Evolutionary conservation across 768 basidiomycete species (phyloP), one percentile per base, ranked within the genome.

Genomic region (Termitomyces sp.): DNA sequence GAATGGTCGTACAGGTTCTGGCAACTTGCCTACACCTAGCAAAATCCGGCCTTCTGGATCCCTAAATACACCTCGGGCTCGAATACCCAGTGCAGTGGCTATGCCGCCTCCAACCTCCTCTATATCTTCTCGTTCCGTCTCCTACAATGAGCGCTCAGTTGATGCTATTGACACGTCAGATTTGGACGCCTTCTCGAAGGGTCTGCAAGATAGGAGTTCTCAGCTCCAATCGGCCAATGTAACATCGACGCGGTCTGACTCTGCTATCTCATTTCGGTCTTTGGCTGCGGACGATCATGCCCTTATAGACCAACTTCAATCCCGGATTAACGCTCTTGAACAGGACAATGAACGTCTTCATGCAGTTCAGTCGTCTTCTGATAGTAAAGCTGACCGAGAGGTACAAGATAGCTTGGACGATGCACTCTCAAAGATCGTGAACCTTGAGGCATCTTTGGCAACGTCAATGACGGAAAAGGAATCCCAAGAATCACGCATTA

Each of bases 61-160:
- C 12, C 70, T 76, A n/a, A 77, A 68, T 60, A 88, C 86, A 12
- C 85, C 87, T 47, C 81, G 88, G 33, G 79, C 82, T 14, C 79
- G 89, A 53, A 68, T 90, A 60, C 87, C 89, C 33, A 89, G 88
- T 65, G 77, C 81, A n/a, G 71, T 89, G 30, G 85, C 88, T 7
- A 91, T 93, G 91, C 91, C 89, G 2, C 91, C 90, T 3, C 90
- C 90, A 18, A 75, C 86, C 0, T 89, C 88, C 13, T 89, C 89
- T 7, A 67, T 77, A 48, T 68, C 71, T 18, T 68, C 75, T 18
- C 74, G 75, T 33, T 74, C 77, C 2, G 70, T 74, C 26, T 79
- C 77, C 20, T 63, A 76, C 43, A 74, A 72, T 53, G 77, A 77
- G 32, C 59, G 58, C 35, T 51, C 51, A 6, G 36, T 49, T 8